Conservation (phyloP, 2,329 filamentous ascomycete species). For the Calonectria hongkongensis region DNA sequence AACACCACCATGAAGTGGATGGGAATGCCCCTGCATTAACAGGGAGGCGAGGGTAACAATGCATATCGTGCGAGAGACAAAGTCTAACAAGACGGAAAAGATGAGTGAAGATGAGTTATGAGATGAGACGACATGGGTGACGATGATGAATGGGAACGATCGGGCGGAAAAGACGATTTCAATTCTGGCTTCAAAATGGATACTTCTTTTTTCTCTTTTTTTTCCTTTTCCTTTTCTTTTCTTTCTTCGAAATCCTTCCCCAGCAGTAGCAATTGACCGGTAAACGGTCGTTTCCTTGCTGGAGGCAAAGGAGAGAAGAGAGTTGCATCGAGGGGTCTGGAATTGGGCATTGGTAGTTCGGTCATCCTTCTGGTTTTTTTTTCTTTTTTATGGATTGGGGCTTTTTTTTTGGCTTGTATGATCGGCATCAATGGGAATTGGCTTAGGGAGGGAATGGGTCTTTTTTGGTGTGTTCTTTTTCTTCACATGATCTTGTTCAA, state of each 20-base stretch:
- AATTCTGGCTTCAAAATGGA: slow-evolving; percentile 8
- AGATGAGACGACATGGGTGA: background rate
- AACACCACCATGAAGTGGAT: slow-evolving; percentile 3
- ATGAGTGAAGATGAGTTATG: background rate
- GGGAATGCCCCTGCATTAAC: background rate
- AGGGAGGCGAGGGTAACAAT: background rate
- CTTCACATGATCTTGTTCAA: slow-evolving; percentile 16
- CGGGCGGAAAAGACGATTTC: background rate
- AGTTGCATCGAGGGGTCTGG: slow-evolving; percentile 11
- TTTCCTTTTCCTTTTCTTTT: background rate
- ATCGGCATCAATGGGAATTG: slow-evolving; percentile 42
- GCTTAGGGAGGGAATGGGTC: slow-evolving; percentile 25
- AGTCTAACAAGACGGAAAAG: background rate
- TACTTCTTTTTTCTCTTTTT: background rate
- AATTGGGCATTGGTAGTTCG: slow-evolving; percentile 2
- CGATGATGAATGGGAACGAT: background rate
- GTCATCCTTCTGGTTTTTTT: slow-evolving; percentile 8
- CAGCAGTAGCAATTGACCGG: background rate
- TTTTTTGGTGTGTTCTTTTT: slow-evolving; percentile 23
- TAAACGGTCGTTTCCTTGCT: background rate
- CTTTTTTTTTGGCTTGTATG: slow-evolving; percentile 37
- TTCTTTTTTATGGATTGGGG: slow-evolving; percentile 9
- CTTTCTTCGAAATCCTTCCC: background rate
- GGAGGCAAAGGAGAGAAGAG: slow-evolving; percentile 4
- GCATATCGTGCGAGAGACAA: background rate